A percentile compares a stretch with the other conserved stretches of the same genome.
These are phyloP conservation scores for Paspalum notatum DNA, from an alignment of 176 grass and related monocot species.

Conservation along the genomic window DNA sequence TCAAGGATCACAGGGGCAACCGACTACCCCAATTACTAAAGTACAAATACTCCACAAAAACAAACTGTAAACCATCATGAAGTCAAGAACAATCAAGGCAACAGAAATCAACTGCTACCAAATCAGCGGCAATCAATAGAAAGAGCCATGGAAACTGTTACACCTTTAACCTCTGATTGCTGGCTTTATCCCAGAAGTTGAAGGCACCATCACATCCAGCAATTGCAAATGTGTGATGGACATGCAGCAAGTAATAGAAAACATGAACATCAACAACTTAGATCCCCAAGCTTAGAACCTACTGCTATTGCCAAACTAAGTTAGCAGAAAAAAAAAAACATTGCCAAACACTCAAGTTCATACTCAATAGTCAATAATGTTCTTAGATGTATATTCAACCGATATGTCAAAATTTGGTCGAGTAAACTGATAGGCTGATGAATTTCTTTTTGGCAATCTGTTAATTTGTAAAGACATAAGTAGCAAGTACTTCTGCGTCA, in stretches of 20 bases:
- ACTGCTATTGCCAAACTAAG: background rate
- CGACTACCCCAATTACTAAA: background rate
- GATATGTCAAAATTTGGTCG: background rate
- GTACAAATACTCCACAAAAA: background rate
- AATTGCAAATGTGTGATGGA: constrained; percentile 88
- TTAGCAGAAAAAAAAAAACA: background rate
- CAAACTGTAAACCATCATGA: constrained; percentile 6
- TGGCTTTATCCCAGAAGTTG: constrained; percentile 93
- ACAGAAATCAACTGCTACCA: constrained; percentile 4
- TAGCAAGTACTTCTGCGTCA: constrained; percentile 6
- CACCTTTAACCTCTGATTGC: constrained; percentile 91
- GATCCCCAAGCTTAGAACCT: constrained; percentile 17
- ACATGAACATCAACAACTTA: constrained; percentile 13
- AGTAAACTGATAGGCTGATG: background rate
- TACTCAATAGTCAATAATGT: background rate
- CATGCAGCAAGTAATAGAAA: constrained; percentile 45
- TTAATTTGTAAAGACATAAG: background rate
- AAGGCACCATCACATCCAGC: constrained; percentile 87
- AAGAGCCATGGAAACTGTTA: background rate
- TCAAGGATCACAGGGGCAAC: background rate
- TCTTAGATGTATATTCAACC: constrained; percentile 1
- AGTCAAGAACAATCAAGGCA: constrained; percentile 25
- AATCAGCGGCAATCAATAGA: background rate
- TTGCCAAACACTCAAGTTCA: background rate
- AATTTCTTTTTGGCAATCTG: background rate